Base-by-base conservation (phyloP, 2,329 filamentous ascomycete species). In the Furcasterigmium sp. region DNA sequence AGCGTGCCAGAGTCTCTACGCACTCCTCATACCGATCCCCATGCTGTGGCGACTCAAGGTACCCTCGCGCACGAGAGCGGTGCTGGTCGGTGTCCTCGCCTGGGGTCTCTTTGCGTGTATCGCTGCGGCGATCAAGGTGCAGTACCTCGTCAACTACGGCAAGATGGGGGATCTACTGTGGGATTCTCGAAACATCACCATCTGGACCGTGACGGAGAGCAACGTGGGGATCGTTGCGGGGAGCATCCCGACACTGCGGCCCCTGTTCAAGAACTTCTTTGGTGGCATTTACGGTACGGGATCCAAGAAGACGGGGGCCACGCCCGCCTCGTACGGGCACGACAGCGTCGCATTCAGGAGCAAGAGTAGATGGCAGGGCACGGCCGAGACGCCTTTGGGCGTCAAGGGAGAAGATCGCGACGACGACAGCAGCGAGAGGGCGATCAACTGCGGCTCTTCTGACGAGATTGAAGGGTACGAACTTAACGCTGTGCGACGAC, bases 101-200 rank as follows among this genome's bases (percentile, higher is more conserved):
- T 57, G 72, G 1, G 70, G 70, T 25, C 51, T 71, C 13, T 73
- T 75, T 50, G 68, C 67, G 23, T 68, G 62, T 28, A 60, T 59
- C 8, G 63, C 67, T 1, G 62, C 65, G 8, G 62, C 70, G 14
- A 57, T 71, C 37, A 72, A 73, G 46, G 50, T 67, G 8, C 56
- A 55, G 2, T 66, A 61, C 44, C 47, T 70, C 4, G 50, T 58
- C 13, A 62, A 60, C 41, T 68, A 70, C 39, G 67, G 65, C 10
- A 61, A 59, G 15, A 49, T 53, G 0, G 62, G 62, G 8, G 67
- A 72, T 41, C 65, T 65, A 47, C 56, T 73, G 0, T 70, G 68
- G 68, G 66, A 70, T 45, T 67, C 58, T 3, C 61, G 67, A 21
- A 63, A 71, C 51, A 61, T 78, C 2, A 73, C 69, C 10, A 66